Percentiles rank a stretch among this genome's conserved stretches.
Evolutionary conservation across 2,329 filamentous ascomycete species (phyloP).

Genomic region (Alternaria incomplexa): DNA sequence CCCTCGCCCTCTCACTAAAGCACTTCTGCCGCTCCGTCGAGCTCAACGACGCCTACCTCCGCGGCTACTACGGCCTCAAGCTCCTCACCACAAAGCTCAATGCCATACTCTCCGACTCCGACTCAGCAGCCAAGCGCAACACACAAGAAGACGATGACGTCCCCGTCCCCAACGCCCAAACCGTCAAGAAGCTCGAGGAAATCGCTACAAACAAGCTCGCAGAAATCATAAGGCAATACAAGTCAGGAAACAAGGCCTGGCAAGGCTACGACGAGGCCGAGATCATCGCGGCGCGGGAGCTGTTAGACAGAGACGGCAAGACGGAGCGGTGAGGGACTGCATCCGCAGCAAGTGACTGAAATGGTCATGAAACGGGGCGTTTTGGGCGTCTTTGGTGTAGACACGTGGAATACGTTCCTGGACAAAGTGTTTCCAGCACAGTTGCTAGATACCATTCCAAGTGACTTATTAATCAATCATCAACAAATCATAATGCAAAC

Average conservation of each 20-base stretch:
- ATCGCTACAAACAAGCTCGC: slow-evolving; percentile 75
- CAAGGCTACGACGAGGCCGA: slow-evolving; percentile 75
- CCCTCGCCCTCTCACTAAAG: slow-evolving; percentile 74
- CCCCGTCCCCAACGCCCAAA: slow-evolving; percentile 62
- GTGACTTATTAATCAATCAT: background rate
- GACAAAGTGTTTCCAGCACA: background rate
- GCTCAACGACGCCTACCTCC: slow-evolving; percentile 88
- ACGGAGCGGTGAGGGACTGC: slow-evolving; percentile 19
- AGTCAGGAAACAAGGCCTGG: slow-evolving; percentile 68
- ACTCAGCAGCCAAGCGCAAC: slow-evolving; percentile 30
- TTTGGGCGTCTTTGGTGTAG: slow-evolving; percentile 10
- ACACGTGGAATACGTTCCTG: slow-evolving; percentile 1
- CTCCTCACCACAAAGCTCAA: slow-evolving; percentile 61
- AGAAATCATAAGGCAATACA: slow-evolving; percentile 73
- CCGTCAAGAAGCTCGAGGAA: slow-evolving; percentile 72
- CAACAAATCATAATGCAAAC: background rate
- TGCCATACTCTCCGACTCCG: slow-evolving; percentile 39
- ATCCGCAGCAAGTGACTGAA: background rate
- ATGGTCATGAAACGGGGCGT: slow-evolving; percentile 4
- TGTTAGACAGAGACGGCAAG: slow-evolving; percentile 63
- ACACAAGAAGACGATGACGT: slow-evolving; percentile 48
- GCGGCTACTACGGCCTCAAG: slow-evolving; percentile 91
- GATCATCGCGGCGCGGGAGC: slow-evolving; percentile 71
- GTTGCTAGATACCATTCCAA: slow-evolving; percentile 4
- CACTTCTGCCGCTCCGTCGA: slow-evolving; percentile 91